Conservation (phyloP, 2,329 filamentous ascomycete genomes). For the Lachnellula occidentalis region DNA sequence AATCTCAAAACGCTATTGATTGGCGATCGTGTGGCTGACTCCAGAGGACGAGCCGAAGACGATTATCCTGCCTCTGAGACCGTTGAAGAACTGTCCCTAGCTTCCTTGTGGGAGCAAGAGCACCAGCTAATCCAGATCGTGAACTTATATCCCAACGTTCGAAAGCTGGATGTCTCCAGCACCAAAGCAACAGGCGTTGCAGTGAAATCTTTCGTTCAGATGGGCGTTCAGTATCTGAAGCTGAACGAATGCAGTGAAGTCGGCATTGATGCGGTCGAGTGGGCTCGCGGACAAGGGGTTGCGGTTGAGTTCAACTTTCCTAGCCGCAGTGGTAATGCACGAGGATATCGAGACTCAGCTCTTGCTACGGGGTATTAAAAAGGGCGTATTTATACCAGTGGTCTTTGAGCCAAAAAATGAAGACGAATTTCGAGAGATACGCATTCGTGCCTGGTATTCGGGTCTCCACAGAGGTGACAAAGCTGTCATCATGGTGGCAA, state of each 20-base stretch:
- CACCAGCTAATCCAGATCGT: conserved; percentile 16
- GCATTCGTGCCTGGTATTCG: neutral
- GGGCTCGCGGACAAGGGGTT: conserved; percentile 26
- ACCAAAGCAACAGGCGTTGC: conserved; percentile 31
- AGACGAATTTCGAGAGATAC: too few species aligned
- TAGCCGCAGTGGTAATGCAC: neutral
- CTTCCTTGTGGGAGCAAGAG: conserved; percentile 14
- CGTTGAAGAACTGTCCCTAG: conserved; percentile 22
- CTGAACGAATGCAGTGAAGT: conserved; percentile 24
- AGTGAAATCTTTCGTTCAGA: conserved; percentile 29
- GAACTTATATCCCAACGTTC: conserved; percentile 23
- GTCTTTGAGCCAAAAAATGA: neutral
- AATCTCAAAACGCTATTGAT: conserved; percentile 23
- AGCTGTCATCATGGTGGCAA: neutral
- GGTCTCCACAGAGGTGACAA: neutral
- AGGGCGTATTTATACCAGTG: neutral
- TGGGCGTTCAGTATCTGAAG: conserved; percentile 24
- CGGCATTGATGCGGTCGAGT: conserved; percentile 30
- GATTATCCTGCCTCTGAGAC: conserved; percentile 22
- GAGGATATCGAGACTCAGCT: neutral
- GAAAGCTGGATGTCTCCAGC: conserved; percentile 21
- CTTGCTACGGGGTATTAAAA: neutral
- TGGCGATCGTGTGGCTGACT: conserved; percentile 14
- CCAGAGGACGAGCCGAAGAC: conserved; percentile 3
- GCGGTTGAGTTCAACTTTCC: conserved; percentile 19